Conservation (phyloP, 2,329 filamentous ascomycete species). For the Clarireedia paspali region DNA sequence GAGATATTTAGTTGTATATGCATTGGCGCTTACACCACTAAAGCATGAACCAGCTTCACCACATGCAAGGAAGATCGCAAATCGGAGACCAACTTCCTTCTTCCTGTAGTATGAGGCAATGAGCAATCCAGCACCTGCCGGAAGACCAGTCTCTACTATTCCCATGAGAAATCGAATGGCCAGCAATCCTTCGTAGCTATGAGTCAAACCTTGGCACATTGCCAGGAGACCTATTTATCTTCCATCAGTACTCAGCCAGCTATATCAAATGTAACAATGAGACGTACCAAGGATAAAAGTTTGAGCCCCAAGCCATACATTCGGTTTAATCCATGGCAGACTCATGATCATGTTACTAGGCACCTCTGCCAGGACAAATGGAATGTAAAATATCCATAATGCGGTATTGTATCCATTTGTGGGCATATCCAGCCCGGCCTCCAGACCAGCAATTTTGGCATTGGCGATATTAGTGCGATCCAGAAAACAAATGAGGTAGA, state of each 20-base stretch:
- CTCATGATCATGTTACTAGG: constrained; percentile 50
- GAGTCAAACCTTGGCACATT: constrained; percentile 35
- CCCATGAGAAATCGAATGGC: constrained; percentile 13
- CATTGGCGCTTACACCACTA: constrained; percentile 28
- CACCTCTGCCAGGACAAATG: constrained; percentile 34
- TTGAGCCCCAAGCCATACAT: not conserved
- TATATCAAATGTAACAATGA: not conserved
- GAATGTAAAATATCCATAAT: constrained; percentile 11
- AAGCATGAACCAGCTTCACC: constrained; percentile 35
- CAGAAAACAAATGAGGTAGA: constrained; percentile 48
- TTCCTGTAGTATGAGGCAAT: constrained; percentile 50
- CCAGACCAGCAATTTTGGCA: constrained; percentile 12
- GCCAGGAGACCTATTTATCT: constrained; percentile 8
- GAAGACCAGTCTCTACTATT: constrained; percentile 15
- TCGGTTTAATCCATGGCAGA: constrained; percentile 16
- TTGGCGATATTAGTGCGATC: constrained; percentile 44
- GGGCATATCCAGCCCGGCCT: constrained; percentile 5
- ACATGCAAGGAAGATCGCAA: constrained; percentile 35
- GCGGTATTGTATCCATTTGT: constrained; percentile 11
- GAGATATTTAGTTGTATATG: too few species aligned
- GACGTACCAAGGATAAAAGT: not conserved
- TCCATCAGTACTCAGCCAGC: not conserved
- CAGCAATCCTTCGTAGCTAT: constrained; percentile 27
- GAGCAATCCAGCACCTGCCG: constrained; percentile 33
- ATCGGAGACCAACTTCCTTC: constrained; percentile 50